These are phyloP conservation scores for Orychophragmus violaceus DNA, from an alignment of 345 rosid species.

Conservation along the genomic window DNA sequence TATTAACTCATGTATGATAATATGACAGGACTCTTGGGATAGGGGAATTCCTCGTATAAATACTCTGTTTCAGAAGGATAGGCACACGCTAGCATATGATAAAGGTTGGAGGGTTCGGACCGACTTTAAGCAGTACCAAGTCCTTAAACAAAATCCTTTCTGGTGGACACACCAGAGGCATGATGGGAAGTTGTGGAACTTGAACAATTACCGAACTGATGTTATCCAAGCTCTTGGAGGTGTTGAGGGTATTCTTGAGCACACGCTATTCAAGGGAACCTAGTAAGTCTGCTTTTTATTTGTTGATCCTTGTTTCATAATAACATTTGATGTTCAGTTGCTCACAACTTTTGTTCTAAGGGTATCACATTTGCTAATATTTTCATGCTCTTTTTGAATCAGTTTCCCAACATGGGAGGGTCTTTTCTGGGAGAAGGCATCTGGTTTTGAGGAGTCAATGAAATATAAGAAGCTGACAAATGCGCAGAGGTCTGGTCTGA, in stretches of 20 bases:
- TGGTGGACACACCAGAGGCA: conserved; percentile 99
- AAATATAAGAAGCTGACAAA: conserved; percentile 96
- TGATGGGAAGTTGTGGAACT: conserved; percentile 98
- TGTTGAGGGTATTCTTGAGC: conserved; percentile 98
- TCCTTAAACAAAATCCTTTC: conserved; percentile 96
- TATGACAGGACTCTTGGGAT: conserved; percentile 95
- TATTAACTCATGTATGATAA: not conserved
- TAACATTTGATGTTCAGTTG: not conserved
- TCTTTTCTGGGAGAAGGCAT: conserved; percentile 99
- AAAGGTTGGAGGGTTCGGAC: conserved; percentile 99
- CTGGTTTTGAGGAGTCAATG: conserved; percentile 99
- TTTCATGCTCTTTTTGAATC: conserved; percentile 11
- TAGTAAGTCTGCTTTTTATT: conserved; percentile 54
- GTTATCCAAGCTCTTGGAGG: conserved; percentile 99
- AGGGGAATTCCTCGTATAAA: conserved; percentile 99
- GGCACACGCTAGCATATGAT: conserved; percentile 95
- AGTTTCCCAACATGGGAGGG: conserved; percentile 99
- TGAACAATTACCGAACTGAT: conserved; percentile 98
- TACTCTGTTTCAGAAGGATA: conserved; percentile 93
- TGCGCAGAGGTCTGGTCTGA: conserved; percentile 99
- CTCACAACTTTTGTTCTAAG: not conserved
- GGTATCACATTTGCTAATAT: conserved; percentile 1
- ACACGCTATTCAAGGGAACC: conserved; percentile 95
- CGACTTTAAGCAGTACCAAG: conserved; percentile 98
- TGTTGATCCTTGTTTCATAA: not conserved